Evolutionary conservation across 179 eudicot species (phyloP).

Genomic region (Sideroxylon spinosum): DNA sequence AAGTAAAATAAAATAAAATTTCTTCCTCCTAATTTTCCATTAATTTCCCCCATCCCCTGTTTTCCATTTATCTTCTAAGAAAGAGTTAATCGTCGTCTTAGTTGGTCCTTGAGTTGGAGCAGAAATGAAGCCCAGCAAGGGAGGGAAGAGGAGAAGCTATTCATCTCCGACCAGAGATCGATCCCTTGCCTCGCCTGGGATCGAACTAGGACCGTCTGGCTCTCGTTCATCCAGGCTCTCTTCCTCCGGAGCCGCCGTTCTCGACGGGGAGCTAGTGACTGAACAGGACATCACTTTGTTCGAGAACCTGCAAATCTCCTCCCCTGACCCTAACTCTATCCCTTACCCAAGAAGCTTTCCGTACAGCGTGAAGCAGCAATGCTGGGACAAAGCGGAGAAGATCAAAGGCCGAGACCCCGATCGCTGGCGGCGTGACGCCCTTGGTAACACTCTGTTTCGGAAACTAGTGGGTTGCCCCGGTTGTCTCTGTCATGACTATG

Average conservation of each 20-base stretch:
- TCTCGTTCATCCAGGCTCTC: constrained; percentile 20
- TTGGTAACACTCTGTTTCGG: constrained; percentile 70
- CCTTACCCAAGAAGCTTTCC: constrained; percentile 83
- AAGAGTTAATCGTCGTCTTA: no score
- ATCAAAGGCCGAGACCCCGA: constrained; percentile 88
- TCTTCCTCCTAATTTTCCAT: no score
- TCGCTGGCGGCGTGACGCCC: constrained; percentile 74
- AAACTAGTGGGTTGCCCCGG: constrained; percentile 98
- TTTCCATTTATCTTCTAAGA: no score
- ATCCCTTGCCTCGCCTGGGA: constrained; percentile 15
- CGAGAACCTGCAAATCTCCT: constrained; percentile 37
- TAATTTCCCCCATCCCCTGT: no score
- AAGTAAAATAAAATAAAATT: no score
- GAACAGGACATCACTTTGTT: constrained; percentile 39
- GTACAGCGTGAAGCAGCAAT: constrained; percentile 76
- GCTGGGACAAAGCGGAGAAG: constrained; percentile 92
- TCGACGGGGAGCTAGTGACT: constrained; percentile 27
- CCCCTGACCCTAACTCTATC: constrained; percentile 17
- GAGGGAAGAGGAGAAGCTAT: constrained; percentile 12
- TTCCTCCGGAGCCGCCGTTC: constrained; percentile 27
- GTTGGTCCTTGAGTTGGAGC: no score
- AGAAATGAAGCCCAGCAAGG: constrained; percentile 2
- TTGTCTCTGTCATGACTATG: constrained; percentile 95
- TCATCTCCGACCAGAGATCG: constrained; percentile 26
- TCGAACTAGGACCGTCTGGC: constrained; percentile 16